A percentile compares a stretch with the other conserved stretches of the same genome.
Conservation (phyloP, 106 monocot species). For the Chionographis japonica region DNA sequence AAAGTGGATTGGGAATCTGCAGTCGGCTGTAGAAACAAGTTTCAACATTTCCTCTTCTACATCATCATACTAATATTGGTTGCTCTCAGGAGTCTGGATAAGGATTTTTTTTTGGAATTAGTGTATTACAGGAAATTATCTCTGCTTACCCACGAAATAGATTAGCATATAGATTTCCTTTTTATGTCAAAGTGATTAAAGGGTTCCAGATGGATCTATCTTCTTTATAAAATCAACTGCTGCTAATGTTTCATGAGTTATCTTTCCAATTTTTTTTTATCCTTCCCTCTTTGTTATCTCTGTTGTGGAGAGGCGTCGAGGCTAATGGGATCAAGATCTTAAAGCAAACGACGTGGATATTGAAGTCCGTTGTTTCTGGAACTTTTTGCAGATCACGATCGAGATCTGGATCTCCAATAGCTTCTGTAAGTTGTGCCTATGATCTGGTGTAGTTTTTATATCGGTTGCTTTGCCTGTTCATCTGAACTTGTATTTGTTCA, state of each 20-base stretch:
- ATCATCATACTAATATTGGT: too few species aligned
- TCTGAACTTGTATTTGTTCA: conserved; percentile 15
- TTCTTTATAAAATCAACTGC: background rate
- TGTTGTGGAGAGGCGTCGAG: conserved; percentile 34
- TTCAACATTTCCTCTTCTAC: too few species aligned
- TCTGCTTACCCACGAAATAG: too few species aligned
- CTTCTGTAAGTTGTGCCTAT: conserved; percentile 41
- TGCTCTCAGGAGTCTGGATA: too few species aligned
- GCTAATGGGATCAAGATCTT: conserved; percentile 43
- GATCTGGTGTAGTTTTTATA: too few species aligned
- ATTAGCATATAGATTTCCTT: background rate
- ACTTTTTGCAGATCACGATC: conserved; percentile 73
- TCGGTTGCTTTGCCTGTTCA: conserved; percentile 1
- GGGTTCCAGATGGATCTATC: background rate
- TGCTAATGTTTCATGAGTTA: conserved; percentile 11
- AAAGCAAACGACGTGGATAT: conserved; percentile 29
- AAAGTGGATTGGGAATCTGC: conserved; percentile 7
- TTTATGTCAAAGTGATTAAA: background rate
- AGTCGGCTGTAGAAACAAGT: background rate
- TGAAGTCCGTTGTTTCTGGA: conserved; percentile 48
- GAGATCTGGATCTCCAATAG: conserved; percentile 45
- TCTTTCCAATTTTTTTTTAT: conserved; percentile 1
- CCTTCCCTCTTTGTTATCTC: conserved; percentile 10
- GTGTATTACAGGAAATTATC: too few species aligned
- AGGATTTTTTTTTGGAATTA: background rate